A percentile compares a stretch with the other conserved stretches of the same genome.
These are phyloP conservation scores for Orbilia quercus DNA, from an alignment of 2,329 filamentous ascomycete genomes.

Conservation along the genomic window DNA sequence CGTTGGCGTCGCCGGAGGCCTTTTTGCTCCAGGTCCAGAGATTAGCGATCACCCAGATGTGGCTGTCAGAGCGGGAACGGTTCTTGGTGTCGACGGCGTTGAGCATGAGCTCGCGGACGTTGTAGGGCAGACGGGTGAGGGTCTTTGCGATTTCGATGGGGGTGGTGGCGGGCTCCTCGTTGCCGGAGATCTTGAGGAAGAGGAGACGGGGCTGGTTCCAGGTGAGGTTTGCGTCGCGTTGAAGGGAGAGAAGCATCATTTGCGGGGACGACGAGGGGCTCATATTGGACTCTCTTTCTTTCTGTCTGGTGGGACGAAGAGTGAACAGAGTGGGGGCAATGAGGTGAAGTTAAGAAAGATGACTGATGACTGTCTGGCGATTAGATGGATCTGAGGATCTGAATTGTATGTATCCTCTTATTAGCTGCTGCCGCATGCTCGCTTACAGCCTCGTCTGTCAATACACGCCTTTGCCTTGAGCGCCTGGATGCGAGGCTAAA, in stretches of 20 bases:
- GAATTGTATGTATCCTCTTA: no score
- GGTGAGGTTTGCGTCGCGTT: conserved; percentile 32
- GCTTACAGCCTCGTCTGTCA: no score
- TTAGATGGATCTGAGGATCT: no score
- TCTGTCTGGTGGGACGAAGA: not conserved
- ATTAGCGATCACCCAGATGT: conserved; percentile 52
- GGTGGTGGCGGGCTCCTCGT: conserved; percentile 49
- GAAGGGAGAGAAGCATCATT: conserved; percentile 47
- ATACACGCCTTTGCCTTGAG: no score
- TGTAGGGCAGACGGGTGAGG: conserved; percentile 40
- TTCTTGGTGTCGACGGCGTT: conserved; percentile 38
- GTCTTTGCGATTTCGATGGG: conserved; percentile 53
- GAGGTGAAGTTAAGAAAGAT: not conserved
- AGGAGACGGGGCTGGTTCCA: conserved; percentile 37
- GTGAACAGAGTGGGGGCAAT: not conserved
- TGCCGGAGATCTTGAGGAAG: conserved; percentile 49
- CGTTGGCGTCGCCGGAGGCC: conserved; percentile 23
- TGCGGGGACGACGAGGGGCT: conserved; percentile 7
- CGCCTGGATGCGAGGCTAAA: no score
- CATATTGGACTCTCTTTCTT: conserved; percentile 8
- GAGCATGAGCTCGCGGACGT: conserved; percentile 48
- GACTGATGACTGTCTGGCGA: no score
- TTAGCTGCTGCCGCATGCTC: no score
- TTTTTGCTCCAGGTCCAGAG: conserved; percentile 54
- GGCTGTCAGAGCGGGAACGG: conserved; percentile 12